Base-by-base conservation (phyloP, 768 basidiomycete species). In the Rhizopogon vinicolor region DNA sequence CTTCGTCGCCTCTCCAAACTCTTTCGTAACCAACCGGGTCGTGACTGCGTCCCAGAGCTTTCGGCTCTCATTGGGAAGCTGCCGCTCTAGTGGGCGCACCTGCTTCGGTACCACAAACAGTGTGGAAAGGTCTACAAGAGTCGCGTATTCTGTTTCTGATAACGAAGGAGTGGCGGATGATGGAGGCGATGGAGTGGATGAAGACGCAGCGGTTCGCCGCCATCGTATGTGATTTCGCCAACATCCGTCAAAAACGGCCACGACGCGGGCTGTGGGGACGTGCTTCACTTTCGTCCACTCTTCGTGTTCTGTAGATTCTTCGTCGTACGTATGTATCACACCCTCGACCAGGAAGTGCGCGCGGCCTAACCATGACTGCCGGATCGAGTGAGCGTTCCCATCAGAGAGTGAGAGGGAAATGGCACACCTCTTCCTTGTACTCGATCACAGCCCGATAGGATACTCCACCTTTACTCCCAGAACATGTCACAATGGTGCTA, bases 401-500 rank as follows among this genome's bases (percentile, higher is more conserved):
- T 41, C 6, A 41, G n/a, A 41, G 3, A 40, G n/a, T 41, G 28
- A 39, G n/a, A 49, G 14, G 53, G 42, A 3, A 59, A 48, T 41
- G 35, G 65, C 85, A 43, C 56, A 91, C 91, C 84, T 99, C 95
- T 67, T 99, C 97, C 73, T 93, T 94, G 74, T 96, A 98, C 64
- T 95, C 92, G 55, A 97, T 83, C 61, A 98, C 79, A 3, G 93
- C 79, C 57, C 95, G 79, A 62, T 90, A 84, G 65, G 80, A 82
- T 58, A 79, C 74, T 37, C 77, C 80, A 13, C 77, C 76, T 56
- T 79, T 81, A 2, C 85, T 85, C 5, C 90, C 88, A 18, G 77
- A 78, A 68, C 91, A 93, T 33, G 91, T 93, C 62, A 96, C 83
- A 51, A 89, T 82, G 7, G 85, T 87, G 42, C 85, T 82, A 54